Evolutionary conservation across 306 rosid genomes (phyloP).

Genomic region (Dalbergia oliveri): DNA sequence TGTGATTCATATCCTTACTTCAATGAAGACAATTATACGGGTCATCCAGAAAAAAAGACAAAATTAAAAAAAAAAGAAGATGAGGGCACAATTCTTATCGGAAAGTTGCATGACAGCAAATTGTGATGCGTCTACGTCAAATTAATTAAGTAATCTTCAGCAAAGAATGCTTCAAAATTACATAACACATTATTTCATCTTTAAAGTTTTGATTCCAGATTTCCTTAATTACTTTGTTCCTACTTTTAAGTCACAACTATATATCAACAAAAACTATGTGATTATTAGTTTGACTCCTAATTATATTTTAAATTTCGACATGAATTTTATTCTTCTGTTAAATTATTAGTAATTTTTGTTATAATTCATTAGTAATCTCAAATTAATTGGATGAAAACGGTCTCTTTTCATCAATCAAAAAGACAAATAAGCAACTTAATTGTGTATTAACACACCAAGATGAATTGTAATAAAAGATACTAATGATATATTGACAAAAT

Average conservation of each 20-base stretch:
- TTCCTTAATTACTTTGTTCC: background rate
- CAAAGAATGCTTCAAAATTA: background rate
- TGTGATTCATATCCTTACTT: constrained; percentile 5
- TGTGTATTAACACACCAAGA: too few relatives aligned
- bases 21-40: constrained; percentile 38
- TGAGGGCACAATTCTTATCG: background rate
- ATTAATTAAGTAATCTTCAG: background rate
- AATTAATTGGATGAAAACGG: too few relatives aligned
- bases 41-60: constrained; percentile 32
- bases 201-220: background rate
- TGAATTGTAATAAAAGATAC: too few relatives aligned
- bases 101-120: constrained; percentile 35
- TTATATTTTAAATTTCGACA: too few relatives aligned
- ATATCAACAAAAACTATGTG: background rate
- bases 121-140: constrained; percentile 36
- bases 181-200: background rate
- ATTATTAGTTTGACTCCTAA: background rate
- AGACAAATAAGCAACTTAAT: too few relatives aligned
- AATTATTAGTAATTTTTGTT: too few relatives aligned
- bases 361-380: too few relatives aligned
- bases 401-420: too few relatives aligned
- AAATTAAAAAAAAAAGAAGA: constrained; percentile 24
- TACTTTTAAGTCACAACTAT: background rate
- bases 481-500: too few relatives aligned
- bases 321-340: too few relatives aligned